Conservation (phyloP, 2,329 filamentous ascomycete genomes). For the Waltergamsia citrina region DNA sequence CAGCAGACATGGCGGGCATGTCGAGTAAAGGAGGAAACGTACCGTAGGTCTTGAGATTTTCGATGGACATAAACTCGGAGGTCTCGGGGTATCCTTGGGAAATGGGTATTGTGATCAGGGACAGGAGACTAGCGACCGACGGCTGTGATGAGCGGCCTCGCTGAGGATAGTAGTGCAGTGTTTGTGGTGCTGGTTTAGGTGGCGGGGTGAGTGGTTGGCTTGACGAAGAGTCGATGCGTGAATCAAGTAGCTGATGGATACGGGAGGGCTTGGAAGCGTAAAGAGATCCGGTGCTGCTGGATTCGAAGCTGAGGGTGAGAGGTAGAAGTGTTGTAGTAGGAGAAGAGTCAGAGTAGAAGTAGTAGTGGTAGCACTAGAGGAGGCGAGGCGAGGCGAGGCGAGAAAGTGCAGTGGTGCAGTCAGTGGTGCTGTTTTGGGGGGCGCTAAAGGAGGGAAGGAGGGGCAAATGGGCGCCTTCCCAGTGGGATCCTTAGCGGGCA, state of each 20-base stretch:
- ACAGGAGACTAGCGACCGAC: constrained; percentile 4
- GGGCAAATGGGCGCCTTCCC: constrained; percentile 1
- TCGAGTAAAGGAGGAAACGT: constrained; percentile 29
- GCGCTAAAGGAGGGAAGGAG: constrained; percentile 4
- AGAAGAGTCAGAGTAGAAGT: no score
- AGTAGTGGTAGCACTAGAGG: no score
- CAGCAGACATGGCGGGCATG: neutral
- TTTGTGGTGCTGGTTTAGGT: no score
- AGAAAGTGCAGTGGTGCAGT: no score
- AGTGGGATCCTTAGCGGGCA: neutral
- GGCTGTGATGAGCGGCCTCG: constrained; percentile 4
- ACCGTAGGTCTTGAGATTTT: constrained; percentile 97
- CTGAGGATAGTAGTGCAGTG: no score
- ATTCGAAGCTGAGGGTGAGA: no score
- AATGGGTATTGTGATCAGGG: constrained; percentile 31
- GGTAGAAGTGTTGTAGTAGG: no score
- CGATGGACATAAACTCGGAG: constrained; percentile 96
- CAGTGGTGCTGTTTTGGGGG: no score
- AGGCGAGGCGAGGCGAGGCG: constrained; percentile 1
- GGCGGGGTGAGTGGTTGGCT: neutral
- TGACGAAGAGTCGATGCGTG: constrained; percentile 1
- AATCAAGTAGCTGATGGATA: neutral
- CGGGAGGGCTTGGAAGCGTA: neutral
- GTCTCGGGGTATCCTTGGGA: constrained; percentile 48
- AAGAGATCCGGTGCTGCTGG: no score